Percentiles rank a stretch among this genome's conserved stretches.
These are phyloP conservation scores for Sugiyamaella xylanicola DNA, from an alignment of 1,139 yeast species.

Conservation along the genomic window DNA sequence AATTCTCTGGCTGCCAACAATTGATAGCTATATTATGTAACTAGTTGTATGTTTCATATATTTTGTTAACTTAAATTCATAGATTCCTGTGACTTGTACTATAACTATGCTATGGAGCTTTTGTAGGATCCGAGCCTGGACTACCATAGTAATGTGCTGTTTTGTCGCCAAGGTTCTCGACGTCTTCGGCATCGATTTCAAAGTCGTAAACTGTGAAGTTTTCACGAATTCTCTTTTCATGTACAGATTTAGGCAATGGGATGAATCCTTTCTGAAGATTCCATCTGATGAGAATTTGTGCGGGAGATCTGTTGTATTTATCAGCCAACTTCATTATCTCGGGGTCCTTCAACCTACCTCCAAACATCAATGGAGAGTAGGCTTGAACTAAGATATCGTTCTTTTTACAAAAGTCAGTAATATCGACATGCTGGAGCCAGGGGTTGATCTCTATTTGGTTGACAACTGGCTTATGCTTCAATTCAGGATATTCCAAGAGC, in stretches of 20 bases:
- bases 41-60: too few species aligned
- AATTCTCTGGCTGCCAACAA: slow-evolving; percentile 4
- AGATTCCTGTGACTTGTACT: too few species aligned
- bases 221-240: slow-evolving; percentile 52
- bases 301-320: slow-evolving; percentile 46
- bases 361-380: slow-evolving; percentile 70
- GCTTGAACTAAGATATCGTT: slow-evolving; percentile 62
- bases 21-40: background rate
- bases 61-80: too few species aligned
- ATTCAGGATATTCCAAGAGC: slow-evolving; percentile 41
- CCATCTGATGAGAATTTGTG: slow-evolving; percentile 53
- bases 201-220: slow-evolving; percentile 53
- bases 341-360: slow-evolving; percentile 56
- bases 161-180: slow-evolving; percentile 39
- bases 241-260: slow-evolving; percentile 71
- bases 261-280: slow-evolving; percentile 48
- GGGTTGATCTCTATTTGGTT: slow-evolving; percentile 58
- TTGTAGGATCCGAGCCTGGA: slow-evolving; percentile 24
- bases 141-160: slow-evolving; percentile 31
- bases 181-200: slow-evolving; percentile 48
- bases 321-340: slow-evolving; percentile 47
- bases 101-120: slow-evolving; percentile 12
- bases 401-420: slow-evolving; percentile 56
- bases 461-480: slow-evolving; percentile 48
- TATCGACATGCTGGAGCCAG: slow-evolving; percentile 57